Base-by-base conservation (phyloP, 2,329 filamentous ascomycete genomes). In the Aspergillus tanneri region DNA sequence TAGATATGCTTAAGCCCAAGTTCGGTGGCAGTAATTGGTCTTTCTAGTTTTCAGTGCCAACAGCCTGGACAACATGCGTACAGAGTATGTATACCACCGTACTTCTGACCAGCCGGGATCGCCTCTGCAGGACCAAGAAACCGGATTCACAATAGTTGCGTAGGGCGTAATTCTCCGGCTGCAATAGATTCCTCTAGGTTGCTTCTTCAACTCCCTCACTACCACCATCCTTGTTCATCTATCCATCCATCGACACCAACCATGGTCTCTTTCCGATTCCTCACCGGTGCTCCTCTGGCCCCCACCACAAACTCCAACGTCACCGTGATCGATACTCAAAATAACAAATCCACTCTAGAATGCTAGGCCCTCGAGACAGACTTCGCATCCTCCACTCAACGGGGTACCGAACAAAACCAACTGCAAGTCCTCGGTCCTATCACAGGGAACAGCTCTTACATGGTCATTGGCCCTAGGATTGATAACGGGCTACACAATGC, bases 291-390 rank as follows among this genome's bases (percentile, higher is more conserved):
- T 23, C 21, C 59, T 25, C 34, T 53, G n/a, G 35, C 46, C 14
- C 16, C 49, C 11, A 49, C 54, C 21, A 36, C 27, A 18, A 16
- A 11, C 19, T 37, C 40, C 28, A 47, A 75, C 53, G 50, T 77
- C 43, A 77, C 74, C 3, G 67, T 73, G 14, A 50, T 77, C 21
- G 58, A 57, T 35, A 68, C 67, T 1, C 56, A 52, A 12, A 60
- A 71, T 44, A 68, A 69, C 45, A 59, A 60, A 4, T 77, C 75
- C 7, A 65, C 64, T 6, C 55, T 77, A 4, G 71, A 77, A 59
- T 77, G 74, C 67, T 77, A 74, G 74, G 67, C 73, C 47, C 54
- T 77, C 6, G 53, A 63, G 8, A 54, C 64, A 3, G 67, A 67
- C 10, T 73, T 73, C 45, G 23, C 57, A n/a, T 56, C 52, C 1